Percentiles rank a stretch among this genome's conserved stretches.
Conservation (phyloP, 2,329 filamentous ascomycete genomes). For the Phyllachora maydis region DNA sequence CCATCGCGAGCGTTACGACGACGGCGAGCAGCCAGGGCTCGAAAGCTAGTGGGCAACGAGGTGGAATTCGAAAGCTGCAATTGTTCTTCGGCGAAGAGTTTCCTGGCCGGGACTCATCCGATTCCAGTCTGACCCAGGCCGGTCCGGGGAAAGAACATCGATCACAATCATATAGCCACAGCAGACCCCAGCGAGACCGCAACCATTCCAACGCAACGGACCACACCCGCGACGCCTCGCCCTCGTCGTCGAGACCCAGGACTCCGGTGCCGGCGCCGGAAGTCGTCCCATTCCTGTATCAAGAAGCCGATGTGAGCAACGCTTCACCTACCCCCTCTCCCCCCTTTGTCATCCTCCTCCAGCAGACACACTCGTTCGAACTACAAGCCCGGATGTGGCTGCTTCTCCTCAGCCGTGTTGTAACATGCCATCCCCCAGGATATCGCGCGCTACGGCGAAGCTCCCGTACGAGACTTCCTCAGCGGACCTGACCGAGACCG, state of each 20-base stretch:
- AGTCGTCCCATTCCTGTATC: constrained; percentile 93
- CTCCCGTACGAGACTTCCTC: constrained; percentile 50
- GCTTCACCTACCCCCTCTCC: constrained; percentile 1
- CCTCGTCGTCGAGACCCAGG: constrained; percentile 53
- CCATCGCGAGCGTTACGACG: constrained; percentile 70
- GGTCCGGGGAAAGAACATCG: constrained; percentile 36
- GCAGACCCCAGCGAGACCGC: constrained; percentile 44
- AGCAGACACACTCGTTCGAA: constrained; percentile 3
- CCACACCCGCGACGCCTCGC: constrained; percentile 53
- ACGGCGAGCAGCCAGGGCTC: constrained; percentile 68
- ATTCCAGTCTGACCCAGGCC: constrained; percentile 38
- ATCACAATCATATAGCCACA: constrained; percentile 40
- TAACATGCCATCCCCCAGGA: too few relatives aligned
- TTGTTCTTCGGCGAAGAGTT: constrained; percentile 89
- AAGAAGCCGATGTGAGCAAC: constrained; percentile 47
- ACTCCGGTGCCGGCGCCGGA: constrained; percentile 81
- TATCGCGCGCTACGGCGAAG: constrained; percentile 57
- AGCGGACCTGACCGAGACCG: constrained; percentile 50
- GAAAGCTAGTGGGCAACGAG: constrained; percentile 46
- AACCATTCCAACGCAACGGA: constrained; percentile 65
- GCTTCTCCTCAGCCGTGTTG: too few relatives aligned
- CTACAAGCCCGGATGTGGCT: too few relatives aligned
- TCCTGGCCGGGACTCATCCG: constrained; percentile 51
- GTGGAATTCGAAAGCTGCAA: constrained; percentile 65
- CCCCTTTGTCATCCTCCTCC: constrained; percentile 7